Base-by-base conservation (phyloP, 805 yeast species). In the Spathaspora hagerdaliae region DNA sequence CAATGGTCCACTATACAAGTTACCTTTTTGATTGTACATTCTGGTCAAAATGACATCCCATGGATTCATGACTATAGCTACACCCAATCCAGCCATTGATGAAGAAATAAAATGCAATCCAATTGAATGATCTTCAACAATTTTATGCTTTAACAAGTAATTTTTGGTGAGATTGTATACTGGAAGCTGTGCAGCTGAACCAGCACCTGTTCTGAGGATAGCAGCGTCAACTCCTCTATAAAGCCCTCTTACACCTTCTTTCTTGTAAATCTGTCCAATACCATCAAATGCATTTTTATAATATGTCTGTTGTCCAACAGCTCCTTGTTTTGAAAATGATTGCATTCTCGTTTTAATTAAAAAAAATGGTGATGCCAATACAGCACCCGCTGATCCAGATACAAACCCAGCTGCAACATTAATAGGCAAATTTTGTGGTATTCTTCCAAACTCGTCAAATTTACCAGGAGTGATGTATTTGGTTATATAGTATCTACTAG, bases 271-370 rank as follows among this genome's bases (percentile, higher is more conserved):
- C 19, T 81, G 70, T 6, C 64, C 54, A 24, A 94, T 58, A 2
- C 97, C 99, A 52, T 85, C 78, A 61, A 73, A 68, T 1, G 84
- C 77, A 40, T 83, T 79, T 33, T 65, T 79, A 66, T 94, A 94
- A 65, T 86, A 87, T 0, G 98, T 89, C 65, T 94, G 99, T 58
- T 90, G 92, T 42, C 99, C 99, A 40, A 91, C 82, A 5, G 54
- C 53, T 3, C 49, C 43, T 48, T 83, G 70, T 2, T 69, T 76
- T 13, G 96, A 85, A 65, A 81, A 94, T 2, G 97, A 86, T 71
- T 94, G 99, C 96, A 94, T 88, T 73, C 99, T 79, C 1, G 97
- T 95, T 70, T 94, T 94, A 54, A 94, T 82, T 54, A 94, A 77
- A 62, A 87, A 94, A 60, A 94, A 78, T 9, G 99, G 99, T 2